These are phyloP conservation scores for Nelumbo lutea DNA, from an alignment of 164 flowering plant species.

Conservation along the genomic window DNA sequence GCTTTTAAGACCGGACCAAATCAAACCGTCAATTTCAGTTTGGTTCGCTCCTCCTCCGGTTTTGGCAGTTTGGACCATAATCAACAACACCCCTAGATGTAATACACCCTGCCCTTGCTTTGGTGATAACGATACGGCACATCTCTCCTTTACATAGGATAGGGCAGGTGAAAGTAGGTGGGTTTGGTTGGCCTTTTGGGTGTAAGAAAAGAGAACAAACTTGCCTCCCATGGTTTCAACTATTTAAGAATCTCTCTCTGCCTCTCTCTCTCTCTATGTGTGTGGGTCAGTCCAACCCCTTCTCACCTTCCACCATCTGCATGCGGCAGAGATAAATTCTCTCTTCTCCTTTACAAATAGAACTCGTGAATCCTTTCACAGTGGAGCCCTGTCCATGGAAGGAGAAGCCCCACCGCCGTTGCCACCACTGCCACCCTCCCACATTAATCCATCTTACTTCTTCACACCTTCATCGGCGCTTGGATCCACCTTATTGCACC, in stretches of 20 bases:
- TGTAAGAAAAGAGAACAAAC: no score
- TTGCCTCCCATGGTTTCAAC: no score
- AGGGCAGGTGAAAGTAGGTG: constrained; percentile 28
- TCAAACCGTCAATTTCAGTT: no score
- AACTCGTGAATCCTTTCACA: background rate
- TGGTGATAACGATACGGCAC: constrained; percentile 20
- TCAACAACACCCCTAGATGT: no score
- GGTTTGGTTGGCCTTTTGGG: constrained; percentile 20
- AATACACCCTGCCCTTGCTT: background rate
- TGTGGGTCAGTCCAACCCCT: constrained; percentile 3
- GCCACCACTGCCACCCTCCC: constrained; percentile 3
- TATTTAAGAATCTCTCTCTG: background rate
- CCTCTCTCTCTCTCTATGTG: background rate
- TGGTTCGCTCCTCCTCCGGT: no score
- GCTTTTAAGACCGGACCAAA: no score
- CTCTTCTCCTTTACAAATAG: background rate
- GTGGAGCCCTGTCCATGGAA: constrained; percentile 14
- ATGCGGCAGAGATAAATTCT: background rate
- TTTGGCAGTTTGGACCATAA: no score
- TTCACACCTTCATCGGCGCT: constrained; percentile 9
- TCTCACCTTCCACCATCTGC: constrained; percentile 3
- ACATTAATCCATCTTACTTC: constrained; percentile 11
- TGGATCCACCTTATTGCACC: constrained; percentile 8
- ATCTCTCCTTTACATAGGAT: constrained; percentile 14
- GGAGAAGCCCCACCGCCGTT: constrained; percentile 2